A percentile compares a stretch with the other conserved stretches of the same genome.
Conservation (phyloP, 495 filamentous ascomycete genomes). For the Talaromyces borbonicus region DNA sequence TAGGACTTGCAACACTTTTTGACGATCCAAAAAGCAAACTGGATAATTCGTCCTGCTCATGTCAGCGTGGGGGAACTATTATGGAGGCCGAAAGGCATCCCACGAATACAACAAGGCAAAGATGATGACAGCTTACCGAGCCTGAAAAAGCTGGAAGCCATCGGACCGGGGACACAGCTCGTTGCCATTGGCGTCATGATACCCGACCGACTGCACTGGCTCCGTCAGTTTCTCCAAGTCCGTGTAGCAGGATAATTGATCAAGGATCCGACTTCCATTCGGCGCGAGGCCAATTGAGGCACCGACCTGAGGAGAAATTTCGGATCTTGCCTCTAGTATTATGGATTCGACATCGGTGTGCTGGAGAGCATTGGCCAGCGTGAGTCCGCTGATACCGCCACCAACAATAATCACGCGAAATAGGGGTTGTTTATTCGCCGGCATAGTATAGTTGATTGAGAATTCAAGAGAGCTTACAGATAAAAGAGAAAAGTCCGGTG, state of each 20-base stretch:
- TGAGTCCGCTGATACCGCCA: conserved; percentile 40
- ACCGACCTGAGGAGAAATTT: conserved; percentile 30
- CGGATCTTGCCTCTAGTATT: conserved; percentile 32
- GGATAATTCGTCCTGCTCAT: conserved; percentile 11
- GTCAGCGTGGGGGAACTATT: too few relatives aligned
- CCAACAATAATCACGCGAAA: conserved; percentile 48
- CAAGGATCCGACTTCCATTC: conserved; percentile 31
- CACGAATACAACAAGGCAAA: too few relatives aligned
- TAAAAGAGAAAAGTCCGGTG: too few relatives aligned
- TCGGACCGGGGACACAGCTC: too few relatives aligned
- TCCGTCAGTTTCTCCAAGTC: conserved; percentile 7
- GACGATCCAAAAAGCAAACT: conserved; percentile 21
- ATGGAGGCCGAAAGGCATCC: too few relatives aligned
- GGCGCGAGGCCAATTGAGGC: conserved; percentile 26
- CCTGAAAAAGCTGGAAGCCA: conserved; percentile 4
- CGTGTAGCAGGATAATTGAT: conserved; percentile 37
- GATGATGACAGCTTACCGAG: conserved; percentile 8
- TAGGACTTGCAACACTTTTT: conserved; percentile 16
- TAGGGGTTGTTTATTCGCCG: too few relatives aligned
- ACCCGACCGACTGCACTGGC: conserved; percentile 8
- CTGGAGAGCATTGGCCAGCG: conserved; percentile 36
- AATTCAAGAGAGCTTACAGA: too few relatives aligned
- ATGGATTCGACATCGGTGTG: conserved; percentile 37
- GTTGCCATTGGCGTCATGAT: conserved; percentile 10
- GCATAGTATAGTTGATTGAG: too few relatives aligned